Conservation (phyloP, 1,284 basidiomycete genomes). For the Ceratobasidium sp. region DNA sequence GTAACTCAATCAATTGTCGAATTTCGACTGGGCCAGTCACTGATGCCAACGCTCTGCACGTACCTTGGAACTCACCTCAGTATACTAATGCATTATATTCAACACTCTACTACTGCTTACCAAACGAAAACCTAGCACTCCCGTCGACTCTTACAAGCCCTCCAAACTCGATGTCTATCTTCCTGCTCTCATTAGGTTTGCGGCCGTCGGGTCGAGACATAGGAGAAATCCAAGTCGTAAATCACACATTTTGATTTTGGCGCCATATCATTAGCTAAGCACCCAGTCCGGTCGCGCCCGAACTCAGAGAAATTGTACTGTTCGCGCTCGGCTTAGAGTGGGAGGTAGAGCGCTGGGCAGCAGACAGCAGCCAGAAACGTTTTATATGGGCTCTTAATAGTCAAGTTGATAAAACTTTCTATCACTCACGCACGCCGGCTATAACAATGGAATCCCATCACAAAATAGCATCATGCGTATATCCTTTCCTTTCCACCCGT, state of each 20-base stretch:
- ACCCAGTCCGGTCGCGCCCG: conserved; percentile 24
- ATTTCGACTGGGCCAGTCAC: conserved; percentile 76
- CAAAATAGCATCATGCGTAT: neutral
- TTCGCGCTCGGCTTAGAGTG: neutral
- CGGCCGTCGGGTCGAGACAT: conserved; percentile 38
- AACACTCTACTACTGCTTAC: conserved; percentile 49
- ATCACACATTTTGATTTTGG: neutral
- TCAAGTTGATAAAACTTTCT: neutral
- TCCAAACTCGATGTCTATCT: conserved; percentile 37
- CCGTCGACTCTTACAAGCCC: conserved; percentile 67
- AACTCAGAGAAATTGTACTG: conserved; percentile 1
- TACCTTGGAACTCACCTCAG: conserved; percentile 49
- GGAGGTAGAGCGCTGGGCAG: no score
- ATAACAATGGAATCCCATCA: neutral
- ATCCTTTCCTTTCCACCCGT: neutral
- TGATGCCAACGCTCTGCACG: conserved; percentile 64
- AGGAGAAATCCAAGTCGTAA: neutral
- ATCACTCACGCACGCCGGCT: neutral
- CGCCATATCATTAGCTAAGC: conserved; percentile 25
- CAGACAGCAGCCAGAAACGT: no score
- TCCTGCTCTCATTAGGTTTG: conserved; percentile 31
- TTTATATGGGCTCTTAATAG: no score
- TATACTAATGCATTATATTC: neutral
- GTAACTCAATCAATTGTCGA: conserved; percentile 66
- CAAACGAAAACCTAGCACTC: conserved; percentile 69